phyloP scores from a whole-genome alignment of 2,329 filamentous ascomycete species.

The Fulvia fulva region DNA sequence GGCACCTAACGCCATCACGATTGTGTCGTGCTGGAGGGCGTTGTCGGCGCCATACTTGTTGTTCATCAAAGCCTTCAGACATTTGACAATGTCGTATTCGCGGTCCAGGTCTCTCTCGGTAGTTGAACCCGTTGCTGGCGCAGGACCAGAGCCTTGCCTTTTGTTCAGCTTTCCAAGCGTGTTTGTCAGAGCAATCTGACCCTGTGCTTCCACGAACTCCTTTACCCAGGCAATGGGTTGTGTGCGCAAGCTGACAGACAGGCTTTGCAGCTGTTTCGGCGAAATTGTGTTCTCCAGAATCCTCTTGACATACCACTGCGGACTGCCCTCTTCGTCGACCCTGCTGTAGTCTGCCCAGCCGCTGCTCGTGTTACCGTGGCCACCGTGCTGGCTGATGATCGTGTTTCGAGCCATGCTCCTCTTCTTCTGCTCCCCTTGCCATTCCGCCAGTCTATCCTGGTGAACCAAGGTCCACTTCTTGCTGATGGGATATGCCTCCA shows the following conservation, averaged over 20 bases:
- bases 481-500: constrained; percentile 87
- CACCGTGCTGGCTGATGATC: constrained; percentile 55
- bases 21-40: constrained; percentile 82
- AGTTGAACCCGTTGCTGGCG: constrained; percentile 55
- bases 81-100: constrained; percentile 97
- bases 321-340: constrained; percentile 90
- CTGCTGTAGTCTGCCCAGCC: constrained; percentile 37
- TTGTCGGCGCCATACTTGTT: constrained; percentile 99
- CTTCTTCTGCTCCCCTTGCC: constrained; percentile 90
- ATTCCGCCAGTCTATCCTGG: constrained; percentile 88
- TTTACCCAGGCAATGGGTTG: constrained; percentile 97
- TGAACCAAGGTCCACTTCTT: constrained; percentile 99
- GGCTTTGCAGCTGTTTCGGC: constrained; percentile 82
- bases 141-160: constrained; percentile 70
- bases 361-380: constrained; percentile 57
- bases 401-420: constrained; percentile 68
- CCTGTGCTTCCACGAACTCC: constrained; percentile 93
- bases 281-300: constrained; percentile 95
- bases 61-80: constrained; percentile 95
- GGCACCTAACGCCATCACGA: constrained; percentile 80
- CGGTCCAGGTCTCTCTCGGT: constrained; percentile 79
- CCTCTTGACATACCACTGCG: constrained; percentile 96
- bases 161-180: constrained; percentile 91
- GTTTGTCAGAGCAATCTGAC: constrained; percentile 92
- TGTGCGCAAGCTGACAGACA: constrained; percentile 90